A percentile compares a stretch with the other conserved stretches of the same genome.
Conservation (phyloP, 495 filamentous ascomycete genomes). For the Thermothielavioides terrestris region DNA sequence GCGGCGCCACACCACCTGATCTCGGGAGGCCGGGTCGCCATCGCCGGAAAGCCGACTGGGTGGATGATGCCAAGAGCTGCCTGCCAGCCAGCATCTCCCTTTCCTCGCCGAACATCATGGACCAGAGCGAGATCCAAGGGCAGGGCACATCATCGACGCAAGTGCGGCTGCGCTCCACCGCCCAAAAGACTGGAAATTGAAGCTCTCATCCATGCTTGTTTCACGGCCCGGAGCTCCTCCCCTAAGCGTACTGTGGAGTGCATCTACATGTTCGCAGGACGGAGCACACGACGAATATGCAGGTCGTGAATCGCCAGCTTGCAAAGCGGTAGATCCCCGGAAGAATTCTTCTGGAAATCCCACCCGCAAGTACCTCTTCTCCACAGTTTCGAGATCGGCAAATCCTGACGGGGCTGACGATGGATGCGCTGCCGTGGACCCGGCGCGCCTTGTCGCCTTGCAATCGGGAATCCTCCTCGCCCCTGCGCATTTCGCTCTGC, state of each 20-base stretch:
- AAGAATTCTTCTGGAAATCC: constrained; percentile 21
- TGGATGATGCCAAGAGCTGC: neutral
- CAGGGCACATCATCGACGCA: neutral
- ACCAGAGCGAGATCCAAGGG: constrained; percentile 6
- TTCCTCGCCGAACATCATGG: constrained; percentile 16
- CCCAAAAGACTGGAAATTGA: constrained; percentile 2
- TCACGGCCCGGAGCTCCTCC: constrained; percentile 2
- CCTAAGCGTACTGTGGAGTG: too few species aligned
- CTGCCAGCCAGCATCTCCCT: too few species aligned
- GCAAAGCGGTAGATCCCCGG: constrained; percentile 9
- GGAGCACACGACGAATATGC: neutral
- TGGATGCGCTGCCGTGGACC: neutral
- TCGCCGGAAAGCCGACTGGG: constrained; percentile 9
- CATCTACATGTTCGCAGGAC: too few species aligned
- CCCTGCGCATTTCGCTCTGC: constrained; percentile 8
- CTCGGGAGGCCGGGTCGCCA: constrained; percentile 5
- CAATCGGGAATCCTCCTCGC: neutral
- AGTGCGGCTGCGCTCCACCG: constrained; percentile 1
- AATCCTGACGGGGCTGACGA: too few species aligned
- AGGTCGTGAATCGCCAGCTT: too few species aligned
- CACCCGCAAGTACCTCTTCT: constrained; percentile 9
- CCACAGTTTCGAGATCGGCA: neutral
- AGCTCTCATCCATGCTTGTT: neutral
- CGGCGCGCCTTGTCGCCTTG: constrained; percentile 8
- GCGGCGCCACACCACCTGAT: constrained; percentile 5